These are phyloP conservation scores for Kluyveromyces lactis DNA, from an alignment of 805 yeast genomes.

Conservation along the genomic window DNA sequence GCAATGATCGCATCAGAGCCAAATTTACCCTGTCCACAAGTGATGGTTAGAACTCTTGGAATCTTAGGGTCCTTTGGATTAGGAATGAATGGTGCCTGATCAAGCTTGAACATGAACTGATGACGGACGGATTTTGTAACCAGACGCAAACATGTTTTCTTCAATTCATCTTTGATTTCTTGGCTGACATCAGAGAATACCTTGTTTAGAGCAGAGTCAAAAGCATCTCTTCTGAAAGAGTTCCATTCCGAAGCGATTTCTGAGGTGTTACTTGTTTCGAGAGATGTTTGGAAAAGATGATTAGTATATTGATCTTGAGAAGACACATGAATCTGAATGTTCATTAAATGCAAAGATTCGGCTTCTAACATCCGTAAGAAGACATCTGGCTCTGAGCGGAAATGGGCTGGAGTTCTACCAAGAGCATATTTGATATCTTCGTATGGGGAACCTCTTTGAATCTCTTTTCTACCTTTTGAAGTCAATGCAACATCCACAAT, in stretches of 20 bases:
- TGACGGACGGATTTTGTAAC: conserved; percentile 64
- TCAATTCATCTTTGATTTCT: conserved; percentile 75
- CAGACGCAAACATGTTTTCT: conserved; percentile 64
- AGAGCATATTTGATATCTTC: conserved; percentile 88
- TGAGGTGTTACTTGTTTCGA: conserved; percentile 72
- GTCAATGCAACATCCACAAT: conserved; percentile 68
- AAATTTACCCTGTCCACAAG: conserved; percentile 80
- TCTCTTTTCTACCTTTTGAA: conserved; percentile 71
- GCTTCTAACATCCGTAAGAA: conserved; percentile 89
- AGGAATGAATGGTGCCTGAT: conserved; percentile 92
- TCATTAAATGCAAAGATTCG: conserved; percentile 67
- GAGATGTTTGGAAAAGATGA: conserved; percentile 41
- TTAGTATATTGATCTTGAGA: conserved; percentile 33
- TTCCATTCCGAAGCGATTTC: conserved; percentile 79
- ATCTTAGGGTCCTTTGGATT: conserved; percentile 71
- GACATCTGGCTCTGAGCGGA: conserved; percentile 67
- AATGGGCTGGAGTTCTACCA: conserved; percentile 69
- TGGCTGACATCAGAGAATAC: conserved; percentile 59
- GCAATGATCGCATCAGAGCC: conserved; percentile 82
- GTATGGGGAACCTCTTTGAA: conserved; percentile 72
- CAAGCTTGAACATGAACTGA: conserved; percentile 59
- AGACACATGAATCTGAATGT: conserved; percentile 47
- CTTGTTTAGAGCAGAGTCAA: conserved; percentile 59
- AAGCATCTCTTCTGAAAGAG: conserved; percentile 55
- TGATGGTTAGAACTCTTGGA: conserved; percentile 74